These are phyloP conservation scores for Hsuehochloa calcarea DNA, from an alignment of 176 grass and related monocot genomes.

Conservation along the genomic window DNA sequence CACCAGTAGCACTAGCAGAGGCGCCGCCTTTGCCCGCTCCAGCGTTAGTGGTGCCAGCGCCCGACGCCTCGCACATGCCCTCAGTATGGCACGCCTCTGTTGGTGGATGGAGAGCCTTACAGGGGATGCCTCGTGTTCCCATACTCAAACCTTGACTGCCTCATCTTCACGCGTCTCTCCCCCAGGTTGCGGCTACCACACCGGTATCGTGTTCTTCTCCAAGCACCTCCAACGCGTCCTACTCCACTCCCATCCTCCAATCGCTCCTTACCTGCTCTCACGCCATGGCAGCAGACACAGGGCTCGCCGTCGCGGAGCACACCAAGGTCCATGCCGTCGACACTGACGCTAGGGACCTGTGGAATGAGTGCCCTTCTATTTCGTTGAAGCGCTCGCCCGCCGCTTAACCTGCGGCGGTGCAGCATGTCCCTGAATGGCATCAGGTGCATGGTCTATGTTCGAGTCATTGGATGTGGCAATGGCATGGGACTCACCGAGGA, in stretches of 20 bases:
- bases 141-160: conserved; percentile 69
- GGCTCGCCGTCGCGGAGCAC: conserved; percentile 59
- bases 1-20: too few species aligned
- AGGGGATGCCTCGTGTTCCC: conserved; percentile 57
- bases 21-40: too few species aligned
- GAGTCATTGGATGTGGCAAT: conserved; percentile 86
- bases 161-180: conserved; percentile 55
- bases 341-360: conserved; percentile 56
- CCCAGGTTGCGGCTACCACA: neutral
- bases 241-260: conserved; percentile 56
- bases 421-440: neutral
- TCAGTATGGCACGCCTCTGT: too few species aligned
- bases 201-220: conserved; percentile 42
- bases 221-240: conserved; percentile 23
- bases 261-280: conserved; percentile 64
- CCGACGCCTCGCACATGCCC: too few species aligned
- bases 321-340: conserved; percentile 50
- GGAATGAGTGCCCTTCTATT: conserved; percentile 89
- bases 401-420: conserved; percentile 36
- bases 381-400: conserved; percentile 64
- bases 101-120: conserved; percentile 99
- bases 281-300: conserved; percentile 40
- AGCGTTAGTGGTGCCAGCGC: too few species aligned
- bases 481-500: conserved; percentile 57
- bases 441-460: conserved; percentile 46